A percentile compares a stretch with the other conserved stretches of the same genome.
Conservation (phyloP, 192 early-diverging fungal species). For the Lunasporangiospora selenospora region DNA sequence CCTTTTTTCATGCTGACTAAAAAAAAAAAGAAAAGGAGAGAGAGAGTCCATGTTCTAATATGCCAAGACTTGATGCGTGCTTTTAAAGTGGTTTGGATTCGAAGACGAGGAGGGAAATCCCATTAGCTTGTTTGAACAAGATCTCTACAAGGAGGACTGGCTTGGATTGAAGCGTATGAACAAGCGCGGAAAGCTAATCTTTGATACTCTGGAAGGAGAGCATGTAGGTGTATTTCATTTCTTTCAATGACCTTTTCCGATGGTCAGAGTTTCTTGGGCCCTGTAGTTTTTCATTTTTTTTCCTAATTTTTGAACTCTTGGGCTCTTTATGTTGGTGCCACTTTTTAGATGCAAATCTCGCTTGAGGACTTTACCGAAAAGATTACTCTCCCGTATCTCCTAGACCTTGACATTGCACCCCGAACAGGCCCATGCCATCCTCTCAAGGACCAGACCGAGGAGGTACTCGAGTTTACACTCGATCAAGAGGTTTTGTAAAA, state of each 20-base stretch:
- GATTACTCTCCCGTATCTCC: constrained; percentile 51
- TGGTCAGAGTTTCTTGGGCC: neutral
- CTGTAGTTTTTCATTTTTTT: constrained; percentile 1
- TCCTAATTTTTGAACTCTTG: too few species aligned
- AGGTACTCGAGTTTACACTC: too few species aligned
- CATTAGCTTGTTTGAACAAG: constrained; percentile 59
- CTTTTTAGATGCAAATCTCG: constrained; percentile 51
- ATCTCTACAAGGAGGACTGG: constrained; percentile 74
- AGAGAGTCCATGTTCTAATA: too few species aligned
- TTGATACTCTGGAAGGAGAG: constrained; percentile 54
- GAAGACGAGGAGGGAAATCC: constrained; percentile 60
- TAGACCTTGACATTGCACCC: constrained; percentile 21
- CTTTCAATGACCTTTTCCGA: neutral
- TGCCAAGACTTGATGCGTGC: neutral
- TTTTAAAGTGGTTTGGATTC: constrained; percentile 74
- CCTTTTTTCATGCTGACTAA: neutral
- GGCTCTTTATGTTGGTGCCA: too few species aligned
- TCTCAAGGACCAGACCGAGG: too few species aligned
- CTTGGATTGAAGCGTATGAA: constrained; percentile 68
- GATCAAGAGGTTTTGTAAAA: too few species aligned
- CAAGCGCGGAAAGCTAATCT: constrained; percentile 50
- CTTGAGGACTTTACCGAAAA: constrained; percentile 46
- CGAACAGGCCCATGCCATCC: too few species aligned
- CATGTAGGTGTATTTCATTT: constrained; percentile 53
- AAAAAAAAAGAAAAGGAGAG: too few species aligned